These are phyloP conservation scores for Thuja plicata DNA, from an alignment of 83 land plant genomes.

Conservation along the genomic window DNA sequence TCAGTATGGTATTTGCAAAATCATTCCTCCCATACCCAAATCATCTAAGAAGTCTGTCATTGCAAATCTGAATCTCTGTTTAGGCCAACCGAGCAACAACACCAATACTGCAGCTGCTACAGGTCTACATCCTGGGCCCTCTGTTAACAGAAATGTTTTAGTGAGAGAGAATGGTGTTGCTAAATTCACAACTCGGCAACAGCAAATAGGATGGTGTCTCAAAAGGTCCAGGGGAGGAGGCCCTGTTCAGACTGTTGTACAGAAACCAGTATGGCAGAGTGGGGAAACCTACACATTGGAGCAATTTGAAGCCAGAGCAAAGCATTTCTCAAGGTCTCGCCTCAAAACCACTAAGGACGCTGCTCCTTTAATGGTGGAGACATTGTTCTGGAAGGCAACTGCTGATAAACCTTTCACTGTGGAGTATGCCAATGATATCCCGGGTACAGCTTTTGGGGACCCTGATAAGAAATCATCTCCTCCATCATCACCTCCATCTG, in stretches of 20 bases:
- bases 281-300: constrained; percentile 94
- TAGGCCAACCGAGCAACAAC: not conserved
- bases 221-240: constrained; percentile 27
- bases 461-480: constrained; percentile 20
- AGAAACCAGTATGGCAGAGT: constrained; percentile 96
- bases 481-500: not conserved
- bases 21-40: constrained; percentile 79
- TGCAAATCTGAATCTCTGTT: constrained; percentile 27
- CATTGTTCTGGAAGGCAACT: constrained; percentile 89
- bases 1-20: constrained; percentile 93
- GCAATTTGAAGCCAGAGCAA: constrained; percentile 92
- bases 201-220: constrained; percentile 75
- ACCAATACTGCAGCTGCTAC: not conserved
- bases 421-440: constrained; percentile 98
- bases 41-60: constrained; percentile 71
- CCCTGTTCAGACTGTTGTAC: constrained; percentile 28
- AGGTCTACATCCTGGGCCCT: not conserved
- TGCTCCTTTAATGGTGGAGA: constrained; percentile 64
- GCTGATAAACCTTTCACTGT: constrained; percentile 82
- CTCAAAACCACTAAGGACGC: constrained; percentile 56
- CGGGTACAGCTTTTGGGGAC: constrained; percentile 88
- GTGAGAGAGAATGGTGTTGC: constrained; percentile 23
- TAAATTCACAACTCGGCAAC: constrained; percentile 83
- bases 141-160: not conserved
- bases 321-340: constrained; percentile 49